Base-by-base conservation (phyloP, 2,329 filamentous ascomycete genomes). In the Ophiostoma australiae region DNA sequence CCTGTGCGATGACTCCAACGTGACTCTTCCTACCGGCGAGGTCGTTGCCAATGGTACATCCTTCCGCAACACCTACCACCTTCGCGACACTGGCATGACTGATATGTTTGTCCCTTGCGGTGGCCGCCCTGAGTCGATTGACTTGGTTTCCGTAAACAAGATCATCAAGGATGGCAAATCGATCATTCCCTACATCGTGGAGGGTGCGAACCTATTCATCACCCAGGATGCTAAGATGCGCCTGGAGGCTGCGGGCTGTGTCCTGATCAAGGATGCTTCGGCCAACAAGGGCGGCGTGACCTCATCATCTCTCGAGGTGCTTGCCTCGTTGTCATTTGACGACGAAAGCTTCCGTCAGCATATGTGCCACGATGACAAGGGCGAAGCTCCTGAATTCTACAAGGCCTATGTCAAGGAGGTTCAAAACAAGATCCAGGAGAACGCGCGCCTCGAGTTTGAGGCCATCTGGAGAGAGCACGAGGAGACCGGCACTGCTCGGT, bases 241-340 rank as follows among this genome's bases (percentile, higher is more conserved):
- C 33, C 88, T 99, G 17, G 95, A 99, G 82, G 90, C 93, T 76
- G 94, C 94, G n/a, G 95, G 95, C 72, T 96, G 93, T 78, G 89
- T 98, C 76, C 82, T 99, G 58, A 97, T 93, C 89, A 99, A 99
- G 84, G 95, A 99, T 80, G 95, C 95, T 5, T 97, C 93, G 52
- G 94, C 94, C 71, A 99, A 99, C 87, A 99, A 99, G 85, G 95
- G 95, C 75, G 95, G 95, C 79, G 95, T 99, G 66, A 99, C 95
- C 0, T 97, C 93, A 0, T 98, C 95, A 0, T 98, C 95, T 0
- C 89, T 98, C 41, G 95, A 99, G 78, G 95, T 99, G 6, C 87
- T 99, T 33, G 95, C 95, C 8, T 95, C 93, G 17, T 86, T 99
- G 71, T 95, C 93, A 58, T 98, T 99, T 78, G 92, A 99, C 77